Base-by-base conservation (phyloP, 2,329 filamentous ascomycete species). In the Talaromyces sp. region DNA sequence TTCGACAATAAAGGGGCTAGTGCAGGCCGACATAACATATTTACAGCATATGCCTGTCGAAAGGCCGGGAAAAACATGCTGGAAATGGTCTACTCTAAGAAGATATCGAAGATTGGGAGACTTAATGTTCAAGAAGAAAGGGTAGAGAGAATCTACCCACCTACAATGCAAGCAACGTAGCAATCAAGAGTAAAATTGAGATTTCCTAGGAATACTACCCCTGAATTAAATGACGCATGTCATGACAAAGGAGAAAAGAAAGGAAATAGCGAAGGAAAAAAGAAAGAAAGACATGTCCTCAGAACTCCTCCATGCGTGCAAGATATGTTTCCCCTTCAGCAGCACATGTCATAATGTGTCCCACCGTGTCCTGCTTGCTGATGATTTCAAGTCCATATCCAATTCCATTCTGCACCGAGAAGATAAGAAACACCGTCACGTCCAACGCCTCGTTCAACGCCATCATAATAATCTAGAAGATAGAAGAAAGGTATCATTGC, bases 401-500 rank as follows among this genome's bases (percentile, higher is more conserved):
- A 25, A 17, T 19, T 19, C 28, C 45, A 13, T 48, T 25, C 28
- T 5, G 28, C 7, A 35, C 11, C 10, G 11, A 33, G 28, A 33
- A 48, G 45, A n/a, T 33, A 9, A 33, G 15, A 48, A 48, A 48
- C 28, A 48, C 45, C 28, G 11, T 28, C 45, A 33, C 33, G 28
- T 28, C 33, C 25, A 48, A 48, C 25, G n/a, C 28, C 45, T n/a
- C 28, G 10, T 8, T 21, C 17, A 36, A 45, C 53, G 39, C 53
- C 53, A 28, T 54, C 40, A 17, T 46, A 55, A 28, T 37, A 46
- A 45, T 54, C 22, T 25, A 19, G 22, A 45, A 22, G 17, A 48
- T 5, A 48, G 19, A 48, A 45, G 22, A 54, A 45, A 55, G 53
- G 40, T 28, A 55, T 37, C 53, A 37, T 45, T 46, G 53, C 31